Base-by-base conservation (phyloP, 179 eudicot genomes). In the Sideroxylon spinosum region DNA sequence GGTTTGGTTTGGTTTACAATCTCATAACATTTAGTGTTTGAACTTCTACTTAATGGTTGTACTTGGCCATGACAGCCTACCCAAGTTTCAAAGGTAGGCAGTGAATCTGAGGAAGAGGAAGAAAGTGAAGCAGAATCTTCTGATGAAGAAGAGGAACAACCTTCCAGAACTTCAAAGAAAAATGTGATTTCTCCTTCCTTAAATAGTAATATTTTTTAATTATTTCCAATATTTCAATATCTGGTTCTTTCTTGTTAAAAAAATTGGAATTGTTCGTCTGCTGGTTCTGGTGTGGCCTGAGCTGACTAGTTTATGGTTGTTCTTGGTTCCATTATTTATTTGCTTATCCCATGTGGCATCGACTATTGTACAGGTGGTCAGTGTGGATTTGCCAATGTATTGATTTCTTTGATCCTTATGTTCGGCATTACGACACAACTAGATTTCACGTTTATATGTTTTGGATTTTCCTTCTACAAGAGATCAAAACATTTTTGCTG, bases 131-230 rank as follows among this genome's bases (percentile, higher is more conserved):
- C 44, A 29, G 75, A 71, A 1, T 52, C 59, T 55, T 28, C 73
- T 12, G 80, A 56, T 8, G 82, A 84, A n/a, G 85, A 79, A 9
- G 82, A 84, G 17, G 85, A 79, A 14, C 68, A 67, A 48, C 81
- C 80, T 11, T 11, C 68, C 53, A 85, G 32, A 59, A 77, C 79
- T 25, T 79, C 82, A 37, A 80, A 83, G 80, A 78, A 82, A 61
- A 59, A 14, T 44, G 84, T 80, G 71, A 64, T 19, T 55, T 12
- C 16, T 52, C 26, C 26, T 53, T 75, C 37, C 64, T 22, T 25
- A 13, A 12, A 46, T 52, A 12, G 28, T 26, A 7, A 9, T 61
- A 6, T 44, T 16, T 63, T 11, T 2, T 48, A 22, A 44, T 6
- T 48, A 10, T 22, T 28, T 14, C 48, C 11, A n/a, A 37, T 37